Conservation (phyloP, 352 stramenopile genomes). For the Globisporangium emineosum region DNA sequence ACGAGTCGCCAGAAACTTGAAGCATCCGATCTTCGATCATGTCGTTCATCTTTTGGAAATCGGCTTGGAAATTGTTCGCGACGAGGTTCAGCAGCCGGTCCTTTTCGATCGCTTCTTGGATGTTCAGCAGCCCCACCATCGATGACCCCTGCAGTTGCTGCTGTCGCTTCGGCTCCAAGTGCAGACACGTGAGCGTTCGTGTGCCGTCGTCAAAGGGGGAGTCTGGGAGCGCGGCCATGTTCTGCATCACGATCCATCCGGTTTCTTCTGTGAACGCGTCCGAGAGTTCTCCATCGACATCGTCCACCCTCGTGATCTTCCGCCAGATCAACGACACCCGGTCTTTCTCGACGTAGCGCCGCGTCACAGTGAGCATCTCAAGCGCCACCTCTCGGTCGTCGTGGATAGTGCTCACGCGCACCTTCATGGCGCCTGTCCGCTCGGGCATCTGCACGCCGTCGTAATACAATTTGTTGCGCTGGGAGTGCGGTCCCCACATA, state of each 20-base stretch:
- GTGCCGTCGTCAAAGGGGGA: not conserved
- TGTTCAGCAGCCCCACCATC: not conserved
- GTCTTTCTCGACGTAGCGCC: slow-evolving; percentile 5
- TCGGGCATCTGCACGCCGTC: not conserved
- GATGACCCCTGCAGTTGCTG: too few species aligned
- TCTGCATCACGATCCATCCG: slow-evolving; percentile 4
- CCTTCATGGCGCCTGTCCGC: not conserved
- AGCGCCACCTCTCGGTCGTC: not conserved
- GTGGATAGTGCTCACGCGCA: not conserved
- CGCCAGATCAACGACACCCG: slow-evolving; percentile 1
- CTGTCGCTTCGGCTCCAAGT: slow-evolving; percentile 6
- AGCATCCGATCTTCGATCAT: slow-evolving; percentile 2
- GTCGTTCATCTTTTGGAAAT: slow-evolving; percentile 7
- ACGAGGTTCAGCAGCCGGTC: slow-evolving; percentile 1
- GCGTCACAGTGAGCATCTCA: not conserved
- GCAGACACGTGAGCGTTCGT: slow-evolving; percentile 1
- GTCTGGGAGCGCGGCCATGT: not conserved
- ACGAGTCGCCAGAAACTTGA: not conserved
- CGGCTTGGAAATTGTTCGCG: not conserved
- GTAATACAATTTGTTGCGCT: not conserved
- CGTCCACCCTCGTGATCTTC: not conserved
- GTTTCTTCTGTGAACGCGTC: slow-evolving; percentile 3
- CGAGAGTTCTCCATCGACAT: not conserved
- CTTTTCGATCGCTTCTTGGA: not conserved
- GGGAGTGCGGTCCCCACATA: not conserved